A percentile compares a stretch with the other conserved stretches of the same genome.
Evolutionary conservation across 768 basidiomycete species (phyloP).

Genomic region (Holtermannia corniformis): DNA sequence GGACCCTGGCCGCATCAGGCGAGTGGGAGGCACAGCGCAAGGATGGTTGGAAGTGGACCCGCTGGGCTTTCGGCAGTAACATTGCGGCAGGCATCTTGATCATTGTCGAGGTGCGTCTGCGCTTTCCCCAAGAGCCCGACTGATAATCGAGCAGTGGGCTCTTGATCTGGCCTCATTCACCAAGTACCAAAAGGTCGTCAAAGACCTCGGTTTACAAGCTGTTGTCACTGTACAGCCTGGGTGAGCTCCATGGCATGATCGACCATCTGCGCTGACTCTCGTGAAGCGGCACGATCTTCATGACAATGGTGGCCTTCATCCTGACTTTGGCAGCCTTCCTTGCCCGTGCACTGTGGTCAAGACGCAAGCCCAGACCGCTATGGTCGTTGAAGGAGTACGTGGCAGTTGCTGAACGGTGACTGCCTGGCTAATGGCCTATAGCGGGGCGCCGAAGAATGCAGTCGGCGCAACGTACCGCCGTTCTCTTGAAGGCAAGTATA

Average conservation of each 20-base stretch:
- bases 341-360: constrained; percentile 10
- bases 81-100: constrained; percentile 9
- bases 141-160: background rate
- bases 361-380: constrained; percentile 15
- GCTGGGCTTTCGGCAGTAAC: constrained; percentile 15
- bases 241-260: too few species aligned
- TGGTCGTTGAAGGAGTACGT: constrained; percentile 25
- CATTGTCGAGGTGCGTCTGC: constrained; percentile 21
- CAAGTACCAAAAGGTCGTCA: background rate
- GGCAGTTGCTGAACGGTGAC: background rate
- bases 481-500: background rate
- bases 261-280: too few species aligned
- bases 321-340: constrained; percentile 13
- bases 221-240: constrained; percentile 9
- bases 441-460: background rate
- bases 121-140: background rate
- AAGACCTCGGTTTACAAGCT: background rate
- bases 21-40: constrained; percentile 13
- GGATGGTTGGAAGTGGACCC: constrained; percentile 18
- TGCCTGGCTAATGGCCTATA: background rate
- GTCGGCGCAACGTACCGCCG: background rate
- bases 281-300: constrained; percentile 22
- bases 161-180: background rate
- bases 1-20: constrained; percentile 22
- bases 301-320: constrained; percentile 20